Evolutionary conservation across 148 eudicot genomes (phyloP), one percentile per base, ranked within the genome.

Genomic region (Cornus suecica): DNA sequence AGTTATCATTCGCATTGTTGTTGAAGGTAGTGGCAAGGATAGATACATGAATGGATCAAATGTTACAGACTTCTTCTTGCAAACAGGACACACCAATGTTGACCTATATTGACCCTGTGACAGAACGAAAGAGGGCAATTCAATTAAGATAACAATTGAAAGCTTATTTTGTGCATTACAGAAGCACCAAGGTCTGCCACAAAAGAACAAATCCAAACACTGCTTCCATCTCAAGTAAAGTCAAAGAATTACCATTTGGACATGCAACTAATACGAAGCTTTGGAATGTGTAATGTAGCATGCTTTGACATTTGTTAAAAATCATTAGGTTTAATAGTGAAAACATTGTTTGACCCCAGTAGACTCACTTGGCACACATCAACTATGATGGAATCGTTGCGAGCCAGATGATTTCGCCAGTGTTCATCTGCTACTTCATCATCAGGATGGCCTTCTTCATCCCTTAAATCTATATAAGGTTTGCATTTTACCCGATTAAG

Each of bases 31-130:
- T 2, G 98, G 97, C 48, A 94, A 82, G 8, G 97, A 86, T 61
- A 94, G 80, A 77, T 90, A 90, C 94, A 88, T 85, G 78, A 94
- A 92, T 37, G 97, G 93, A 80, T 92, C 95, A 85, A 92, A 92
- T 73, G 87, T 92, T 13, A 86, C 60, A 26, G 98, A 94, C 74
- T 81, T 79, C 76, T 85, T 90, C 81, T 83, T 84, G 90, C 98
- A 94, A 73, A 81, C 67, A 11, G 95, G 93, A 74, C 98, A 94
- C 61, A 86, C 89, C 79, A 92, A 72, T 41, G 84, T 88, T 24
- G 98, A 94, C 16, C 92, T 85, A 77, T 82, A 92, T 81, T 92
- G 97, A 69, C 97, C 98, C 97, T 91, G 68, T 24, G 67, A 29
- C 22, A 45, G 52, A 48, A 72, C 63, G 37, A 16, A 32, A 63